Percentiles rank a stretch among this genome's conserved stretches.
Conservation (phyloP, 2,329 filamentous ascomycete species). For the Phialophora chinensis region DNA sequence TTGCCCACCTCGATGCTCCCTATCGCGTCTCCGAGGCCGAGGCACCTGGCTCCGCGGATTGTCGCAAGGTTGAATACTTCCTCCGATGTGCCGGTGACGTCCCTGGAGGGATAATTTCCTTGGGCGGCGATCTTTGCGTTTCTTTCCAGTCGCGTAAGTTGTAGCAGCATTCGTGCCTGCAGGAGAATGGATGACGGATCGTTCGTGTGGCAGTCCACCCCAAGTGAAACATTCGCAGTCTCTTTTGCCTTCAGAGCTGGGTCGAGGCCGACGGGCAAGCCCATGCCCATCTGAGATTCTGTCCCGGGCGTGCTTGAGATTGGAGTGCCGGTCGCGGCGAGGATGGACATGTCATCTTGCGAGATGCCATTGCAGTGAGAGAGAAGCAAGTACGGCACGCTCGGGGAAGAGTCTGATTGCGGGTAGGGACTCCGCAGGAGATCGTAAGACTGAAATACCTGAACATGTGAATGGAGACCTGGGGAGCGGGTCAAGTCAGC, state of each 20-base stretch:
- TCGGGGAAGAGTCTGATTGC: neutral
- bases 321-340: constrained; percentile 34
- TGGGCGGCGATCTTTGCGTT: constrained; percentile 42
- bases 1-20: constrained; percentile 56
- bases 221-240: constrained; percentile 38
- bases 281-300: constrained; percentile 57
- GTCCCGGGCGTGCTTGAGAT: constrained; percentile 58
- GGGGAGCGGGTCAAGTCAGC: neutral
- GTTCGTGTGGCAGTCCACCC: constrained; percentile 45
- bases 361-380: constrained; percentile 47
- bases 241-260: constrained; percentile 25
- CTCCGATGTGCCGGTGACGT: constrained; percentile 46
- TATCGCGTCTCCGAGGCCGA: constrained; percentile 50
- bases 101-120: constrained; percentile 38
- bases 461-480: constrained; percentile 28
- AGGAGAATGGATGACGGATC: constrained; percentile 41
- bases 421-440: constrained; percentile 42
- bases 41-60: constrained; percentile 53
- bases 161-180: constrained; percentile 42
- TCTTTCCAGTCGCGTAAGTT: constrained; percentile 41
- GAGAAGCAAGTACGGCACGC: constrained; percentile 50
- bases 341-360: constrained; percentile 38
- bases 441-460: constrained; percentile 42
- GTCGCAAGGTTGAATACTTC: constrained; percentile 59
- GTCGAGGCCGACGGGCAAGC: constrained; percentile 46